Conservation (phyloP, 2,329 filamentous ascomycete genomes). For the Thielaviopsis euricoi region DNA sequence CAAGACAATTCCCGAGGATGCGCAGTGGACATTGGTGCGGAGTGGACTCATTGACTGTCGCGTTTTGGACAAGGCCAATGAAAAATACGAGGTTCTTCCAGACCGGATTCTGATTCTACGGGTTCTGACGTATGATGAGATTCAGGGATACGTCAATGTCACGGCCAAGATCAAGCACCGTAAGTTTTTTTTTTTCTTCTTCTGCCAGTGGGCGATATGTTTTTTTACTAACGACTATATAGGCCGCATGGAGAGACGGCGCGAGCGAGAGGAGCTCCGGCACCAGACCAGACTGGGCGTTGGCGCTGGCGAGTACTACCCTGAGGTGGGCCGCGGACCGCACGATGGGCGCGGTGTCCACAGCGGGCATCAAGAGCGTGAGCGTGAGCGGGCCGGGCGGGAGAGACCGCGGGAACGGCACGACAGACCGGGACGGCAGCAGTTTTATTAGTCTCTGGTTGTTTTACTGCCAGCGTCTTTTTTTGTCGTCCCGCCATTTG, state of each 20-base stretch:
- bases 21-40: slow-evolving; percentile 87
- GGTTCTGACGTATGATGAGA: slow-evolving; percentile 76
- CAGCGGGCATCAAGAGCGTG: neutral
- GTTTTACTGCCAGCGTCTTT: too few relatives aligned
- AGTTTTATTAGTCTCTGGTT: neutral
- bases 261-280: neutral
- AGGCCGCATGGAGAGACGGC: neutral
- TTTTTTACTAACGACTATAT: neutral
- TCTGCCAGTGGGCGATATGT: neutral
- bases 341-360: neutral
- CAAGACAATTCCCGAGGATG: slow-evolving; percentile 57
- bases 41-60: slow-evolving; percentile 79
- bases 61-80: slow-evolving; percentile 69
- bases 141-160: slow-evolving; percentile 68
- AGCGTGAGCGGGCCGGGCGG: neutral
- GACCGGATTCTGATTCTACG: slow-evolving; percentile 88
- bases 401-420: neutral
- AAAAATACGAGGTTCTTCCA: slow-evolving; percentile 79
- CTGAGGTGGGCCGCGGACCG: too few relatives aligned
- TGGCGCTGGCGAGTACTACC: too few relatives aligned
- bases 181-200: slow-evolving; percentile 23
- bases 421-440: neutral
- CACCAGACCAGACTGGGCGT: neutral
- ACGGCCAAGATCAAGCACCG: slow-evolving; percentile 65
- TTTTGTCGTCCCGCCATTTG: too few relatives aligned